Evolutionary conservation across 176 grass and related monocot genomes (phyloP).

Genomic region (Themeda triandra): DNA sequence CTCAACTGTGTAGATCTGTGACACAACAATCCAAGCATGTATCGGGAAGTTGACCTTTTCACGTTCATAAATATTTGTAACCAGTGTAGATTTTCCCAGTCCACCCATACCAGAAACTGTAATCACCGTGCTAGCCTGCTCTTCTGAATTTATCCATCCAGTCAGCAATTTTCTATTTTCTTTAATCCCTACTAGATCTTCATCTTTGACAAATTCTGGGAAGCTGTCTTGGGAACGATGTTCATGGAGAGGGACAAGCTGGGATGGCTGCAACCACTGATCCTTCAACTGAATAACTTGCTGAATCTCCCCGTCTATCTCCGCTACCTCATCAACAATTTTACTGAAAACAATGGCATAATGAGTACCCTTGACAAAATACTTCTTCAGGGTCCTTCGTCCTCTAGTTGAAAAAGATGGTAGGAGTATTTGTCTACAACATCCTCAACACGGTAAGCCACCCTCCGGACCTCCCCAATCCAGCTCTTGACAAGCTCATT

Average conservation of each 20-base stretch:
- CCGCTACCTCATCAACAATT: conserved; percentile 12
- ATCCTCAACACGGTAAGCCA: conserved; percentile 45
- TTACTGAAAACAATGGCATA: conserved; percentile 33
- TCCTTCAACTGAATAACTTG: conserved; percentile 29
- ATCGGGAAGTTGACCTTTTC: conserved; percentile 36
- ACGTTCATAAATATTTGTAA: conserved; percentile 45
- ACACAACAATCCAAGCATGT: conserved; percentile 38
- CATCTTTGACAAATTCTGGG: conserved; percentile 40
- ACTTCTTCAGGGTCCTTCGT: conserved; percentile 36
- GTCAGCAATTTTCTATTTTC: conserved; percentile 23
- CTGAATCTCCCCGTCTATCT: conserved; percentile 20
- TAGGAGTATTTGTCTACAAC: conserved; percentile 38
- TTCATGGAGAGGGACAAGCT: conserved; percentile 10
- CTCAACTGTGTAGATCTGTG: conserved; percentile 17
- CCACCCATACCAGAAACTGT: conserved; percentile 43
- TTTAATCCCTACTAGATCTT: conserved; percentile 34
- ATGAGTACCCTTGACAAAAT: conserved; percentile 28
- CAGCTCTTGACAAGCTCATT: conserved; percentile 19
- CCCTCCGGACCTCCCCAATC: conserved; percentile 33
- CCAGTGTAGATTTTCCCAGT: conserved; percentile 37
- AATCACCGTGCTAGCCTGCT: conserved; percentile 21
- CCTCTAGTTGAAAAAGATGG: conserved; percentile 13
- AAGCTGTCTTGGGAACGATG: conserved; percentile 28
- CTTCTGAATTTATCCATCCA: conserved; percentile 20
- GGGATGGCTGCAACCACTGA: conserved; percentile 31